Conservation (phyloP, 2,329 filamentous ascomycete genomes). For the Rugonectria rugulosa region DNA sequence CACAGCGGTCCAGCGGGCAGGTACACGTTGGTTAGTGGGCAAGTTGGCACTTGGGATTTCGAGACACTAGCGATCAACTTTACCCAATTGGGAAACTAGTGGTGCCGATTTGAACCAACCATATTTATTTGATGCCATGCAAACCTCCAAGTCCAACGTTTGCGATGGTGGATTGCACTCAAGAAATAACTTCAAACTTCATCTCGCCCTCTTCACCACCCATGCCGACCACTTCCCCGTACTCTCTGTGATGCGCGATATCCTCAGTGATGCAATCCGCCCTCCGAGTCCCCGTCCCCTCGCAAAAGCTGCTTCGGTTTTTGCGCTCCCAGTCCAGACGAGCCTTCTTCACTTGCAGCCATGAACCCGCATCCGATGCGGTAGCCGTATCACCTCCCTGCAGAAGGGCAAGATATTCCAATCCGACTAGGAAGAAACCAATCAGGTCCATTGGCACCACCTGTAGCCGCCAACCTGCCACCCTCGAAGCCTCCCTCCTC, state of each 20-base stretch:
- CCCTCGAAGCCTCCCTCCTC: conserved; percentile 43
- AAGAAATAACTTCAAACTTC: conserved; percentile 7
- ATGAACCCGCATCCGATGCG: conserved; percentile 40
- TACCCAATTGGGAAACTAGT: neutral
- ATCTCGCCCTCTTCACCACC: neutral
- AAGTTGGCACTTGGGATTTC: conserved; percentile 15
- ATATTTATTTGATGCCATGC: neutral
- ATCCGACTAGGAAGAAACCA: conserved; percentile 20
- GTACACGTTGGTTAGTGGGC: conserved; percentile 1
- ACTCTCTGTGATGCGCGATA: conserved; percentile 17
- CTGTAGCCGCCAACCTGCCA: conserved; percentile 23
- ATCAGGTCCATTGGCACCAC: conserved; percentile 18
- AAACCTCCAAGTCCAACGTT: conserved; percentile 23
- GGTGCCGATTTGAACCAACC: conserved; percentile 5
- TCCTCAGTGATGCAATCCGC: conserved; percentile 53
- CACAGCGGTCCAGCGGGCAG: too few relatives aligned
- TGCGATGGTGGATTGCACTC: conserved; percentile 8
- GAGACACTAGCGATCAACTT: neutral
- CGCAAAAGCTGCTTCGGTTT: conserved; percentile 71
- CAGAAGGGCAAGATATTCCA: conserved; percentile 28
- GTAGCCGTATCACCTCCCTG: conserved; percentile 26
- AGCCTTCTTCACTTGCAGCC: conserved; percentile 57
- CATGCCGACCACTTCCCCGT: conserved; percentile 28
- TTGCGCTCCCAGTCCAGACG: conserved; percentile 74
- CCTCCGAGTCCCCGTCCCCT: conserved; percentile 57